Base-by-base conservation (phyloP, 768 basidiomycete genomes). In the Goffeauzyma gilvescens region DNA sequence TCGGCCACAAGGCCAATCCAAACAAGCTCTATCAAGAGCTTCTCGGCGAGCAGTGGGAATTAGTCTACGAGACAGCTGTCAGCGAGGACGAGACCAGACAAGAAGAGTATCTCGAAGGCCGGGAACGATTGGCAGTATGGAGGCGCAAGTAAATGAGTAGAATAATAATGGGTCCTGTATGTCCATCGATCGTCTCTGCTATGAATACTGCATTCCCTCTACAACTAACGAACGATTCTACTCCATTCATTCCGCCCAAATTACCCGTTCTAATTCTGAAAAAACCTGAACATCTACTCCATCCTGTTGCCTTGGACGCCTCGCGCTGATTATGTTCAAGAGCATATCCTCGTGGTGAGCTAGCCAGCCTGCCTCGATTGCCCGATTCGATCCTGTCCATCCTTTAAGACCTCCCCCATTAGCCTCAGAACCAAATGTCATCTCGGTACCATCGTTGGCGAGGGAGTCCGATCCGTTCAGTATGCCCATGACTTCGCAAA, bases 401-500 rank as follows among this genome's bases (percentile, higher is more conserved):
- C 59, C 56, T 6, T 41, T 46, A 13, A 45, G 20, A 15, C 47
- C 47, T 4, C 52, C 43, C 21, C 48, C 46, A 4, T 46, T 50
- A 1, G 48, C 52, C 3, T 45, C 45, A 2, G 53, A 34, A 12
- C 51, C 44, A 30, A 58, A 59, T 4, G 45, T 43, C 41, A 60
- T 51, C 4, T 26, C 23, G 14, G 38, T 44, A 8, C 35, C 39
- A 5, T 26, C 40, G 15, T 43, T 49, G 10, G 38, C 42, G 15
- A 49, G 42, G 5, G 46, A 34, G 14, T 50, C 44, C 5, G 52
- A 51, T 10, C 57, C 56, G 32, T 62, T 62, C 15, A 62, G 38
- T 7, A 55, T 51, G 8, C 57, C 57, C 10, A 68, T 49, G 1
- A 52, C 59, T 44, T 65, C 62, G 32, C 59, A 51, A 28, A 64